Evolutionary conservation across 805 yeast species (phyloP), one percentile per base, ranked within the genome.

Genomic region (Ogataea allantospora): DNA sequence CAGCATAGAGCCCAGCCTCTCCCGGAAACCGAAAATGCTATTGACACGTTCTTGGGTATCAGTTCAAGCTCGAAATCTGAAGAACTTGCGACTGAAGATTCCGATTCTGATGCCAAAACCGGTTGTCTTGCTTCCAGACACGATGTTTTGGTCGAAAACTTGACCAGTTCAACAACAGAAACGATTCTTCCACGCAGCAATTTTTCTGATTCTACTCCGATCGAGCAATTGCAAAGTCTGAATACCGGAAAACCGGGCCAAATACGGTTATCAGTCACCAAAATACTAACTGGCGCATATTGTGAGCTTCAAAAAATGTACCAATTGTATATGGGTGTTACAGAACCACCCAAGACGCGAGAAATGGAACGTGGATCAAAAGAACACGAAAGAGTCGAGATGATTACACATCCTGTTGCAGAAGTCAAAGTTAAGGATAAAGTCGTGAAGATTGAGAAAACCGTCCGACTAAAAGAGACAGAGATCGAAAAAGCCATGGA

Each of bases 271-370:
- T 72, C 79, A 1, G 88, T 83, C 4, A 80, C 89, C 0, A 72
- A 68, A 38, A 54, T 84, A 7, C 58, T 80, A 8, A 74, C 82
- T 0, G 66, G 72, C 21, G 58, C 69, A 11, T 83, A 88, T 85
- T 84, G 93, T 63, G 91, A 84, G 56, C 59, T 83, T 30, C 62
- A 77, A 27, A 67, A 63, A 13, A 67, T 71, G 42, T 83, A 77
- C 53, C 67, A 69, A 16, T 53, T 77, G 0, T 83, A 73, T 47
- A 62, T 69, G 14, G 61, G 70, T 5, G 39, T 33, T 2, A 50
- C 50, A 2, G 54, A 48, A 21, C 57, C 58, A 15, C 33, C 39
- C n/a, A 21, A 9, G 9, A 71, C 71, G 4, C 47, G 43, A 3
- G 67, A 71, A 2, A 70, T 81, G 67, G 39, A 40, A 2, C 46